Percentiles rank a stretch among this genome's conserved stretches.
Conservation (phyloP, 1,284 basidiomycete genomes). For the Heterobasidion parviporum region DNA sequence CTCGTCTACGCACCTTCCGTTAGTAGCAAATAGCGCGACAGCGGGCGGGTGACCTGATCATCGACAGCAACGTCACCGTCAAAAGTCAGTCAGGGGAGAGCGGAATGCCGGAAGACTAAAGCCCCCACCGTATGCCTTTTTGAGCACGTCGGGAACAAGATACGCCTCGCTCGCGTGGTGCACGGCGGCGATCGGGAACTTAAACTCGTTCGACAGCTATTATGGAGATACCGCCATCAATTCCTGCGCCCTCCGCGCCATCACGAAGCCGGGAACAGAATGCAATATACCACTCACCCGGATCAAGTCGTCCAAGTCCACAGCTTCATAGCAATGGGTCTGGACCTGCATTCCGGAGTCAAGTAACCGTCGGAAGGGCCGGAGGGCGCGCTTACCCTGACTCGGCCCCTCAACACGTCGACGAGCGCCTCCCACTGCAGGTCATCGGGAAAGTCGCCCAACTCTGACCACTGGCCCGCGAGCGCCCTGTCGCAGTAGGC, state of each 20-base stretch:
- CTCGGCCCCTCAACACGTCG: constrained; percentile 66
- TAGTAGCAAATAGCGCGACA: constrained; percentile 66
- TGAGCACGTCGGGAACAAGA: constrained; percentile 70
- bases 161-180: constrained; percentile 88
- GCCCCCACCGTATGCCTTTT: constrained; percentile 52
- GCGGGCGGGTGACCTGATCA: constrained; percentile 47
- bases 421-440: constrained; percentile 75
- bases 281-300: constrained; percentile 7
- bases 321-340: constrained; percentile 24
- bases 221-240: background rate
- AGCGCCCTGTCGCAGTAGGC: constrained; percentile 48
- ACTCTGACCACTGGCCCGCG: constrained; percentile 46
- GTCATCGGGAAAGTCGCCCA: constrained; percentile 62
- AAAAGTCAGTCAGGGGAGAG: constrained; percentile 5
- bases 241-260: background rate
- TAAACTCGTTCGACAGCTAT: constrained; percentile 66
- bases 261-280: background rate
- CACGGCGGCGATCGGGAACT: constrained; percentile 76
- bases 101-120: constrained; percentile 22
- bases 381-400: constrained; percentile 37
- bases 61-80: background rate
- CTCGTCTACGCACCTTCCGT: constrained; percentile 29
- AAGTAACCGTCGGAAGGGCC: background rate
- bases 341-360: constrained; percentile 9
- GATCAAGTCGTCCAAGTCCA: constrained; percentile 24